Base-by-base conservation (phyloP, 257 asterid species). In the Petunia axillaris region DNA sequence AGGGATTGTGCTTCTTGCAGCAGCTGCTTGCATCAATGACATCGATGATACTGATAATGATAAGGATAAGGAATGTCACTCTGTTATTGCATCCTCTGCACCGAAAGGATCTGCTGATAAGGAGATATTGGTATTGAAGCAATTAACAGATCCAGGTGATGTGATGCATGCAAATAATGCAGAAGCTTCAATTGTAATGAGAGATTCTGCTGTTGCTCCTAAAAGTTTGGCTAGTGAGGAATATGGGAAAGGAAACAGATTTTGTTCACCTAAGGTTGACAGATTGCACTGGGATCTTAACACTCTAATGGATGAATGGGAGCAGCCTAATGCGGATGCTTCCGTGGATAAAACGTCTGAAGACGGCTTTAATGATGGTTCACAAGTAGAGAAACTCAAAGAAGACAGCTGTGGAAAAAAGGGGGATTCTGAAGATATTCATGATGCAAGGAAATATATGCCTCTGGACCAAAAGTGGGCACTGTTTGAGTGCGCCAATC, bases 1-100 rank as follows among this genome's bases (percentile, higher is more conserved):
- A 3, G 98, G 98, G 58, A 89, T 94, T 81, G 94, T 87, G 63
- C 97, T 94, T 79, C 97, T 94, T 75, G 98, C 96, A 50, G 90
- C 94, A 38, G 95, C 94, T 81, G 98, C 98, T 44, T 86, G 89
- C 83, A 78, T 68, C 71, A 79, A 79, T 77, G 87, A 82, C 88
- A 81, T 88, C 87, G 93, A 82, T 79, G 91, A 37, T 46, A 86
- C 44, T 52, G 85, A 60, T 63, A 81, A 81, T 71, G 88, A 65
- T 70, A 78, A 89, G 81, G 86, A 25, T 25, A 25, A 79, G 83
- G 90, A 25, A 25, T 25, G 78, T 78, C 58, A 64, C 63, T 85
- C 76, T 13, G 80, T 60, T 35, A 82, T 85, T 79, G 87, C 87
- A 79, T 66, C 79, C 76, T 77, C 87, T 38, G 66, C 64, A 58